Percentiles rank a stretch among this genome's conserved stretches.
phyloP scores from a whole-genome alignment of 352 stramenopile genomes.

The Phytophthora fragariae region DNA sequence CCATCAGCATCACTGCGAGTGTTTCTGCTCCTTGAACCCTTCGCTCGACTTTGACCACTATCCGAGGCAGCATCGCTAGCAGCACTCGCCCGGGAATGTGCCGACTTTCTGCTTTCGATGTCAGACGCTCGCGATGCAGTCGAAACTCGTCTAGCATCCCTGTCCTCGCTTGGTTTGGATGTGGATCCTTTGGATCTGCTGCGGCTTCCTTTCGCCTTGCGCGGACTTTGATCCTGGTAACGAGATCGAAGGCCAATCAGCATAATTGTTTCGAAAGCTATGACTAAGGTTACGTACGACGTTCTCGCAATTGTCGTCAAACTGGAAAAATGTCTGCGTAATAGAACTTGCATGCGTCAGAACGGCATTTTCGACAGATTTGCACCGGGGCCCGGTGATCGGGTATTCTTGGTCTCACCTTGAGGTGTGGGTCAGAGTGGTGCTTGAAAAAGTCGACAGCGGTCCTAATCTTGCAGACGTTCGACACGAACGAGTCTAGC shows the following conservation, averaged over 20 bases:
- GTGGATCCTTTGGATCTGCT: constrained; percentile 27
- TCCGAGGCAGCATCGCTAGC: constrained; percentile 16
- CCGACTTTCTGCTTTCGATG: constrained; percentile 5
- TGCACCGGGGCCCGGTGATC: background rate
- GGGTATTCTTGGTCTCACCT: constrained; percentile 27
- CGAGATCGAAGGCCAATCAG: background rate
- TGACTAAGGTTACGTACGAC: constrained; percentile 44
- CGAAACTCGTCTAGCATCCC: constrained; percentile 12
- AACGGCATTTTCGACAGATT: background rate
- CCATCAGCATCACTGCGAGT: constrained; percentile 15
- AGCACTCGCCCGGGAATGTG: constrained; percentile 9
- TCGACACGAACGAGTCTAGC: constrained; percentile 61
- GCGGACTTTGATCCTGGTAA: constrained; percentile 40
- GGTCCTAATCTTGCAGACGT: constrained; percentile 48
- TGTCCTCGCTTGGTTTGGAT: constrained; percentile 17
- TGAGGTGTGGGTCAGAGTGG: constrained; percentile 52
- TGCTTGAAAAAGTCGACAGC: constrained; percentile 72
- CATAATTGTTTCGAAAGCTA: background rate
- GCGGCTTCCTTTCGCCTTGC: constrained; percentile 36
- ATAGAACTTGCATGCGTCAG: background rate
- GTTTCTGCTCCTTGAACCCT: constrained; percentile 13
- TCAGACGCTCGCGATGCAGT: constrained; percentile 12
- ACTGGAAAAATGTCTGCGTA: constrained; percentile 60
- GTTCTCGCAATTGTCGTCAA: constrained; percentile 68
- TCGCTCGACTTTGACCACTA: constrained; percentile 23